phyloP scores from a whole-genome alignment of 768 basidiomycete genomes.

The Gyrodon lividus region DNA sequence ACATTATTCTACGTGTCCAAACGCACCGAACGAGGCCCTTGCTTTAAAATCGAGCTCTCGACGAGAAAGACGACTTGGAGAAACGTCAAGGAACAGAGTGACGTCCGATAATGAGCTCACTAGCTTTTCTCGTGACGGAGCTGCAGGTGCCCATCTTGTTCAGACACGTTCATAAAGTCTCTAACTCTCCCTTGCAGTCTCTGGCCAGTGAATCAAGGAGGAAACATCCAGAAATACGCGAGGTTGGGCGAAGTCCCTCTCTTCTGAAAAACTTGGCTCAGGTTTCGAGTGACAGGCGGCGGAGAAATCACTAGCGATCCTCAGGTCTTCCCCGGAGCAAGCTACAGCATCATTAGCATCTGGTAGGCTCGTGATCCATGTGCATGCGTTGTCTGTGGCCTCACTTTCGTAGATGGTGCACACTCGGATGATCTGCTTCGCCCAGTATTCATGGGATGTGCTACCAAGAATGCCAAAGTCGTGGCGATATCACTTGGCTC shows the following conservation, averaged over 20 bases:
- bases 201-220: conserved; percentile 85
- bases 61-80: not conserved
- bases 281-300: conserved; percentile 55
- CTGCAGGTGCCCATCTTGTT: conserved; percentile 50
- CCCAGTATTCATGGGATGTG: conserved; percentile 92
- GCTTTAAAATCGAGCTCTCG: not conserved
- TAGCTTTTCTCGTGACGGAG: conserved; percentile 71
- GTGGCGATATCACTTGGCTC: conserved; percentile 90
- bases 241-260: conserved; percentile 49
- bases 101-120: conserved; percentile 51
- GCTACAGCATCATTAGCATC: conserved; percentile 69
- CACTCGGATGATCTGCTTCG: conserved; percentile 79
- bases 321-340: conserved; percentile 80
- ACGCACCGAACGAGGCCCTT: not conserved
- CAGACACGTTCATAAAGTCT: conserved; percentile 3
- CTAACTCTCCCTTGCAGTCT: conserved; percentile 47
- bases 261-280: conserved; percentile 6
- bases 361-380: conserved; percentile 46
- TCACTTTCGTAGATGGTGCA: conserved; percentile 55
- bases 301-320: conserved; percentile 80
- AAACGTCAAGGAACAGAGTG: not conserved
- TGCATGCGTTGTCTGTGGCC: conserved; percentile 2
- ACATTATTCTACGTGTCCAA: not conserved
- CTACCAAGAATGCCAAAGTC: conserved; percentile 91
- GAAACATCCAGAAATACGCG: conserved; percentile 90